These are phyloP conservation scores for Adansonia rubrostipa DNA, from an alignment of 441 rosid genomes.

Conservation along the genomic window DNA sequence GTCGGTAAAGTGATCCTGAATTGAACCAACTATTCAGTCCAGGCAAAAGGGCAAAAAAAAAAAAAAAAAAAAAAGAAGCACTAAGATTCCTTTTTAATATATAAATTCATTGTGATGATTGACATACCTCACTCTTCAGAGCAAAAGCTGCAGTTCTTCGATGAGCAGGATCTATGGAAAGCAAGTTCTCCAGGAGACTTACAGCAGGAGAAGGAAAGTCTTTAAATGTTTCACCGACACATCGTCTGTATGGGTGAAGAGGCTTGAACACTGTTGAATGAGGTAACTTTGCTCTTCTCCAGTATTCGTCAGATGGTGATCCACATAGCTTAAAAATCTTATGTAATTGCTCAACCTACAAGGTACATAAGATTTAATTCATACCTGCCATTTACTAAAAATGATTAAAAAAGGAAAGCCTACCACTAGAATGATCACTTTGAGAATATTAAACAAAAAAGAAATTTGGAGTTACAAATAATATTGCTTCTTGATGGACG, in stretches of 20 bases:
- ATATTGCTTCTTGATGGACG: slow-evolving; percentile 2
- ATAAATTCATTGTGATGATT: neutral
- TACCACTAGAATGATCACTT: neutral
- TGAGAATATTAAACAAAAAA: neutral
- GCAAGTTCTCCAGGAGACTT: slow-evolving; percentile 76
- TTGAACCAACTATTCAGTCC: neutral
- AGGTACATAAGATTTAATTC: slow-evolving; percentile 11
- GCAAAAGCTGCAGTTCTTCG: slow-evolving; percentile 75
- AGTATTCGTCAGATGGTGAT: slow-evolving; percentile 80
- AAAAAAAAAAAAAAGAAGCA: neutral
- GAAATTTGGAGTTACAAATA: neutral
- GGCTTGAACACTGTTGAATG: slow-evolving; percentile 70
- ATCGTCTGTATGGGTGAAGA: slow-evolving; percentile 59
- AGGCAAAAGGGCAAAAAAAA: too few species aligned
- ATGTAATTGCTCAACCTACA: slow-evolving; percentile 92
- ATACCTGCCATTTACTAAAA: neutral
- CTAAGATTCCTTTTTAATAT: neutral
- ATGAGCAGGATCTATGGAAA: slow-evolving; percentile 73
- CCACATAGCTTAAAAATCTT: slow-evolving; percentile 93
- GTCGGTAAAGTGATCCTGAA: neutral
- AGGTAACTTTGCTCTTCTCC: slow-evolving; percentile 66
- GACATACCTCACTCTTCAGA: slow-evolving; percentile 69
- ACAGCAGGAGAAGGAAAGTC: slow-evolving; percentile 66
- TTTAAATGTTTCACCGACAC: slow-evolving; percentile 58
- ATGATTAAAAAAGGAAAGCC: neutral